Evolutionary conservation across 2,329 filamentous ascomycete genomes (phyloP).

Genomic region (Exophiala sp.): DNA sequence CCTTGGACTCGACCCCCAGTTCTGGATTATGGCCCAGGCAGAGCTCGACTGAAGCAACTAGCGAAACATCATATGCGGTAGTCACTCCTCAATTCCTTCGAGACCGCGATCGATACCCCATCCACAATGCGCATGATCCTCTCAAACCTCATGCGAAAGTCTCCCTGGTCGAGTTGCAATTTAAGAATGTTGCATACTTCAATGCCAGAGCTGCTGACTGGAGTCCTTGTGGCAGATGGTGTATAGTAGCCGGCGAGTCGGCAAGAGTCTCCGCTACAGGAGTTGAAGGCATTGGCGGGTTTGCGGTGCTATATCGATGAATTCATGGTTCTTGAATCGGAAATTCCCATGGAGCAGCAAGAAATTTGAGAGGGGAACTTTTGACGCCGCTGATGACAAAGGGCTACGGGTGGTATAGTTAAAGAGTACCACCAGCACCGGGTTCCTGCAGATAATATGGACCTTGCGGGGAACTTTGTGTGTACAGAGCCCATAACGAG

Average conservation of each 20-base stretch:
- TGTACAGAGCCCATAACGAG: too few species aligned
- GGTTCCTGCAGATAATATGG: too few species aligned
- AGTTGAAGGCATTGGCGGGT: slow-evolving; percentile 12
- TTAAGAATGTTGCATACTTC: slow-evolving; percentile 15
- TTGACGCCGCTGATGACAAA: too few species aligned
- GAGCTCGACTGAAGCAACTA: slow-evolving; percentile 17
- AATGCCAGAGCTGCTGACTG: slow-evolving; percentile 22
- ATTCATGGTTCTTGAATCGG: not conserved
- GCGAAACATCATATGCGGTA: slow-evolving; percentile 3
- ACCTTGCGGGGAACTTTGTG: too few species aligned
- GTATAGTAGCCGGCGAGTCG: slow-evolving; percentile 26
- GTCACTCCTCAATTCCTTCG: not conserved
- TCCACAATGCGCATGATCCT: slow-evolving; percentile 16
- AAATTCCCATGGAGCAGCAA: not conserved
- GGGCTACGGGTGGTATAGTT: too few species aligned
- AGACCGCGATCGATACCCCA: slow-evolving; percentile 19
- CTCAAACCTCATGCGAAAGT: slow-evolving; percentile 18
- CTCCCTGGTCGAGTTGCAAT: slow-evolving; percentile 16
- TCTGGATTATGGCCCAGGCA: slow-evolving; percentile 11
- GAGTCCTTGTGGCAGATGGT: slow-evolving; percentile 28
- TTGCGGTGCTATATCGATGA: slow-evolving; percentile 19
- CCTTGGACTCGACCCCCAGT: slow-evolving; percentile 7
- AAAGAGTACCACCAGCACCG: too few species aligned
- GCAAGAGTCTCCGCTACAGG: not conserved
- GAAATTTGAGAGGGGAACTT: too few species aligned